These are phyloP conservation scores for Calvatia gigantea DNA, from an alignment of 768 basidiomycete species.

Conservation along the genomic window DNA sequence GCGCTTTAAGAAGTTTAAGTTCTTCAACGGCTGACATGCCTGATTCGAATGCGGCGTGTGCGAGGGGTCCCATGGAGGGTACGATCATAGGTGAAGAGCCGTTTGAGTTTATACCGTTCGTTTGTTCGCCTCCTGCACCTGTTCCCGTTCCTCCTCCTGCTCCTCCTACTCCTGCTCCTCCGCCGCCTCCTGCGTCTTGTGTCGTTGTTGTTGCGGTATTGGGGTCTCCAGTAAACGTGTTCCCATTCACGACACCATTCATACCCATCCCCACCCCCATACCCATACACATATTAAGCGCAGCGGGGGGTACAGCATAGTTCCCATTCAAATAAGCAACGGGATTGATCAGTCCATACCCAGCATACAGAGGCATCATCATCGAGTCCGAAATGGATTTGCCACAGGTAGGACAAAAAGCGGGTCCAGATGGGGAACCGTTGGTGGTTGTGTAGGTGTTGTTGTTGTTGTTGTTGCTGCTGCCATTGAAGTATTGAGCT, in stretches of 20 bases:
- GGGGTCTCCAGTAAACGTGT: background rate
- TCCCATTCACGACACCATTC: background rate
- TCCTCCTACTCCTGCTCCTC: no score
- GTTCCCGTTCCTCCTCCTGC: no score
- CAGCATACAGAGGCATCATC: conserved; percentile 26
- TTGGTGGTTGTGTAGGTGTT: conserved; percentile 35
- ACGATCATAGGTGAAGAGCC: conserved; percentile 43
- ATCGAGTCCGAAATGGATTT: conserved; percentile 43
- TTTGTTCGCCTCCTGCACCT: background rate
- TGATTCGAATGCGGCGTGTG: conserved; percentile 39
- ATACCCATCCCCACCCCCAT: background rate
- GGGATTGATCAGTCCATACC: background rate
- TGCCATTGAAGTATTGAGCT: conserved; percentile 1
- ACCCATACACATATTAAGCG: background rate
- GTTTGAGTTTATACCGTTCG: conserved; percentile 38
- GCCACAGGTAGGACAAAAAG: conserved; percentile 55
- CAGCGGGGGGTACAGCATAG: background rate
- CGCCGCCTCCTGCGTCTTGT: no score
- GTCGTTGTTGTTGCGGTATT: no score
- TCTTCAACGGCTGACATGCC: conserved; percentile 57
- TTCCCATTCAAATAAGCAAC: background rate
- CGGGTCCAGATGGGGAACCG: conserved; percentile 41
- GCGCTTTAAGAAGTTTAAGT: conserved; percentile 71
- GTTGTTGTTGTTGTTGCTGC: conserved; percentile 13
- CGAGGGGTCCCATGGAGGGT: conserved; percentile 44